Base-by-base conservation (phyloP, 148 eudicot genomes). In the Silene latifolia region DNA sequence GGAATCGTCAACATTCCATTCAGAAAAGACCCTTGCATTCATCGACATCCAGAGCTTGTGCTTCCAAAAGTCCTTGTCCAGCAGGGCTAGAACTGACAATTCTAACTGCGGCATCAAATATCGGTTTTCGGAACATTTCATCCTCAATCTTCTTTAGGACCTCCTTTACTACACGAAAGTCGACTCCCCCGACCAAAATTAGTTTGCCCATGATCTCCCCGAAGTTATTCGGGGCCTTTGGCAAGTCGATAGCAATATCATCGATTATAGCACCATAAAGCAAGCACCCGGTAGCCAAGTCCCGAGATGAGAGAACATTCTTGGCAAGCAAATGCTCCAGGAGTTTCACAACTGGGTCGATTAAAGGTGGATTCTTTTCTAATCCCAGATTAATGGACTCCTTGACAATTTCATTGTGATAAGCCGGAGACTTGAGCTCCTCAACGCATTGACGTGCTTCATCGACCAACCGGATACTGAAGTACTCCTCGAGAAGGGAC, bases 221-320 rank as follows among this genome's bases (percentile, higher is more conserved):
- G 60, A 91, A 94, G 77, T 80, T 85, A 15, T 80, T 84, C 2
- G 98, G 98, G 20, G 98, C 97, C 83, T 87, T 94, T 10, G 98
- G 98, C 17, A 91, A 83, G 81, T 94, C 98, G 32, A 94, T 85
- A 56, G 83, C 97, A 9, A 91, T 82, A 80, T 91, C 98, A 58
- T 91, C 92, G 74, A 94, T 74, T 83, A 82, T 76, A 1, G 89
- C 76, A 8, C 87, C 89, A 67, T 86, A 94, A 0, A 84, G 84
- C 79, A 88, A 69, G 77, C 93, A 92, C 13, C 99, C 98, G 1
- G 86, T 75, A 6, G 74, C 82, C 21, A 95, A 46, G 76, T 92
- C 97, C 20, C 56, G 71, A 32, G 82, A 74, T 7, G 87, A 80
- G 32, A 95, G 47, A 48, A 89, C 90, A 73, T 88, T 86, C 77